Base-by-base conservation (phyloP, 345 rosid species). In the Acer saccharum region DNA sequence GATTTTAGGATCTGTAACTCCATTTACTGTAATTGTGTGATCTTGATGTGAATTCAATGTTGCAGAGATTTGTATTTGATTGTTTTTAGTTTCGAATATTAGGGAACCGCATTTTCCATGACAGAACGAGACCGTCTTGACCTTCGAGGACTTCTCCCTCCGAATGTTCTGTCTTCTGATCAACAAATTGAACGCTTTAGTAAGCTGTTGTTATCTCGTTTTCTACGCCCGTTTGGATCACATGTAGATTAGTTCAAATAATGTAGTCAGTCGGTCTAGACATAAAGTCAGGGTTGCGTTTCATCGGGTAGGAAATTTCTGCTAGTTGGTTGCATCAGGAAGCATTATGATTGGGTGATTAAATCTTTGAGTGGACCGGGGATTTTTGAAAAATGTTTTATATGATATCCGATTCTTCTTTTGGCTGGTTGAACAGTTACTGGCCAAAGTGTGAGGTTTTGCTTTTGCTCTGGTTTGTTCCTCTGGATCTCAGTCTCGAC, bases 41-140 rank as follows among this genome's bases (percentile, higher is more conserved):
- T 27, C 50, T 69, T 58, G 7, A 9, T 18, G 32, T 65, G 48
- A 39, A 13, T 55, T 23, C 13, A 5, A 18, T 20, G 41, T 69
- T 61, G 32, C 25, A 62, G 73, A 11, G 7, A 7, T 8, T 16
- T 25, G 25, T 18, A 6, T 32, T 55, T 71, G 27, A 63, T 54
- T 48, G 3, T 41, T 46, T 48, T 70, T 29, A 21, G 5, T 29
- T 74, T 58, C 43, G 10, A 58, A 35, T 77, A 25, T 43, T 71
- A 93, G 99, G 99, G 99, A 25, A 95, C 99, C 17, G 97, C 97
- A 1, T 95, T 96, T 83, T 90, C 98, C 9, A 91, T 93, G 87
- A 96, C 99, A 29, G 99, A 96, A 79, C 86, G 99, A 78, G 94
- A 94, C 55, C 97, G 98, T 71, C 94, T 96, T 2, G 98, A 96